These are phyloP conservation scores for Mycosphaerella sp. DNA, from an alignment of 2,329 filamentous ascomycete genomes.

Conservation along the genomic window DNA sequence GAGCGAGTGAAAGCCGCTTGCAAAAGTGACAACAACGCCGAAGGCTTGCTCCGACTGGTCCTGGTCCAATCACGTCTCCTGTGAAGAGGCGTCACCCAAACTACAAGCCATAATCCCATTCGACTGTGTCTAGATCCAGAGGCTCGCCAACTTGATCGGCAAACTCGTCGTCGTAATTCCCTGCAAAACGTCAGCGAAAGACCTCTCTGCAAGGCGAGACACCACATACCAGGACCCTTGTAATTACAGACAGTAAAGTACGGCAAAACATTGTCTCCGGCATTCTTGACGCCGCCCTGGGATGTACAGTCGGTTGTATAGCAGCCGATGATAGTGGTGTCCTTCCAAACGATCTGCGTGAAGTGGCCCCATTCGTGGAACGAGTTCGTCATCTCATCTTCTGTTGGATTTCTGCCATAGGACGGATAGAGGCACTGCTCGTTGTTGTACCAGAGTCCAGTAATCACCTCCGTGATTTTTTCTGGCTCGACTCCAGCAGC, in stretches of 20 bases:
- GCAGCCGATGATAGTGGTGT: conserved; percentile 58
- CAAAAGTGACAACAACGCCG: not conserved
- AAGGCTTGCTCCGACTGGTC: not conserved
- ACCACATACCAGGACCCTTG: conserved; percentile 57
- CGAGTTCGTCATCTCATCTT: conserved; percentile 43
- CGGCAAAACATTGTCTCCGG: conserved; percentile 38
- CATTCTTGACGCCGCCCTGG: conserved; percentile 37
- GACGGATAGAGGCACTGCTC: conserved; percentile 55
- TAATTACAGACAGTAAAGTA: conserved; percentile 87
- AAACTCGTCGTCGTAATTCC: conserved; percentile 17
- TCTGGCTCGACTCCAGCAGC: conserved; percentile 56
- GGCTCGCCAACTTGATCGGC: conserved; percentile 10
- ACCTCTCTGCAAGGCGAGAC: not conserved
- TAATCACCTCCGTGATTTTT: conserved; percentile 61
- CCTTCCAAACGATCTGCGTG: conserved; percentile 65
- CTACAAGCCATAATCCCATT: not conserved
- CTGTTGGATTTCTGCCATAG: conserved; percentile 42
- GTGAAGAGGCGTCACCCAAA: too few species aligned
- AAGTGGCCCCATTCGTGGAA: conserved; percentile 68
- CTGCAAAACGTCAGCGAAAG: not conserved
- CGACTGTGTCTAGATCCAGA: conserved; percentile 5
- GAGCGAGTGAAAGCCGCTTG: not conserved
- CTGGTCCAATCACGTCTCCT: not conserved
- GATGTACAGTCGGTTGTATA: conserved; percentile 50
- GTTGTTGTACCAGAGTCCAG: conserved; percentile 79